Evolutionary conservation across 148 eudicot genomes (phyloP).

Genomic region (Chenopodium quinoa): DNA sequence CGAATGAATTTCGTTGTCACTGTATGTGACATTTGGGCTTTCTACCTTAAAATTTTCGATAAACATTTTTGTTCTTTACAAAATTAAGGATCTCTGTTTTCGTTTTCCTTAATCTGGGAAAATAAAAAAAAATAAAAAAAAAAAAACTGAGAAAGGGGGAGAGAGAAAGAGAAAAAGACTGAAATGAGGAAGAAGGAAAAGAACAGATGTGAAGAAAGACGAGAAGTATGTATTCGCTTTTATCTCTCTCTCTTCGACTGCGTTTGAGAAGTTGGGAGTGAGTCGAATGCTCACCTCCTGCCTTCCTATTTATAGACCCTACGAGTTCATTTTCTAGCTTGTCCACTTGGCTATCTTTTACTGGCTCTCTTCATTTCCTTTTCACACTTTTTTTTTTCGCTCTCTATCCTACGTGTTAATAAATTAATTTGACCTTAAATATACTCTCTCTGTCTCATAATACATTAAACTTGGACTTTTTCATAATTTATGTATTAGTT

Average conservation of each 20-base stretch:
- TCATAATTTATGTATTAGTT: no score
- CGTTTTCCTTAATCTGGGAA: no score
- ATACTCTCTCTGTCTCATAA: no score
- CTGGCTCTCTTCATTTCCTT: slow-evolving; percentile 4
- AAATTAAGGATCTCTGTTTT: slow-evolving; percentile 12
- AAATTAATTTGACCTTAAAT: no score
- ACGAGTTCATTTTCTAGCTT: not conserved
- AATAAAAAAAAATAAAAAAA: no score
- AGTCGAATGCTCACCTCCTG: not conserved
- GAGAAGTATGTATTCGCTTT: no score
- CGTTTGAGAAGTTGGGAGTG: not conserved
- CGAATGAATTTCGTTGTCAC: slow-evolving; percentile 74
- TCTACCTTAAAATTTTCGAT: slow-evolving; percentile 89
- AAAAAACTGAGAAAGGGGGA: not conserved
- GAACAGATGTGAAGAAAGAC: no score
- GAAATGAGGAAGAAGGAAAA: not conserved
- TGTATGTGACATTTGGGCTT: slow-evolving; percentile 81
- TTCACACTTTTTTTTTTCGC: not conserved
- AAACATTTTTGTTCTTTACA: slow-evolving; percentile 48
- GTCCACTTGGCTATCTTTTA: slow-evolving; percentile 13
- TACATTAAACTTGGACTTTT: no score
- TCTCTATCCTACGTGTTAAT: no score
- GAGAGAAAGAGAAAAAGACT: not conserved
- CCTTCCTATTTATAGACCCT: slow-evolving; percentile 22
- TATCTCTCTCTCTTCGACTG: not conserved